These are phyloP conservation scores for Dryas integrifolia DNA, from an alignment of 331 rosid genomes.

Conservation along the genomic window DNA sequence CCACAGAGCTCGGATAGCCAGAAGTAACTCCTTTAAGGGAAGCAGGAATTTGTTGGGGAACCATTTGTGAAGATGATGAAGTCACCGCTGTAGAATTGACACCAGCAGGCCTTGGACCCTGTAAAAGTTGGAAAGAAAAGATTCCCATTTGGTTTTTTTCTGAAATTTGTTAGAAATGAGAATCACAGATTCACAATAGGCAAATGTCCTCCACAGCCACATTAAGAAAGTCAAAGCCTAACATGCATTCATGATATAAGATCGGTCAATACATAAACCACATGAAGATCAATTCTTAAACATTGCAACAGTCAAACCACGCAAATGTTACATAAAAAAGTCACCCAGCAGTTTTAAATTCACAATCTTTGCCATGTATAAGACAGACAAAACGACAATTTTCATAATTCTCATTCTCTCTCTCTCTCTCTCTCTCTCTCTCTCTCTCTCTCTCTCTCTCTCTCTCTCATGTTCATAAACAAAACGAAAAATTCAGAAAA, in stretches of 20 bases:
- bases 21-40: slow-evolving; percentile 58
- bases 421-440: not conserved
- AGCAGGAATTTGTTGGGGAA: slow-evolving; percentile 61
- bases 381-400: not conserved
- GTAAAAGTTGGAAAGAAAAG: slow-evolving; percentile 49
- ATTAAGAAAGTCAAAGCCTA: slow-evolving; percentile 21
- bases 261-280: slow-evolving; percentile 12
- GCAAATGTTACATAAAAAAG: not conserved
- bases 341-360: not conserved
- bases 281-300: not conserved
- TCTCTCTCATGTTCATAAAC: not conserved
- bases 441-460: not conserved
- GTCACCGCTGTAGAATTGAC: slow-evolving; percentile 54
- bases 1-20: slow-evolving; percentile 56
- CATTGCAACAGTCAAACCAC: not conserved
- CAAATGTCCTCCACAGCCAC: not conserved
- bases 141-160: slow-evolving; percentile 42
- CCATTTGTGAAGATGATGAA: slow-evolving; percentile 59
- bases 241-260: slow-evolving; percentile 13
- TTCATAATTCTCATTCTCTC: not conserved
- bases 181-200: slow-evolving; percentile 18
- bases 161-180: slow-evolving; percentile 41
- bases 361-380: not conserved
- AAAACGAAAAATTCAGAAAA: slow-evolving; percentile 13
- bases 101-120: slow-evolving; percentile 66